Conservation (phyloP, 2,329 filamentous ascomycete genomes). For the Claviceps lovelessii region DNA sequence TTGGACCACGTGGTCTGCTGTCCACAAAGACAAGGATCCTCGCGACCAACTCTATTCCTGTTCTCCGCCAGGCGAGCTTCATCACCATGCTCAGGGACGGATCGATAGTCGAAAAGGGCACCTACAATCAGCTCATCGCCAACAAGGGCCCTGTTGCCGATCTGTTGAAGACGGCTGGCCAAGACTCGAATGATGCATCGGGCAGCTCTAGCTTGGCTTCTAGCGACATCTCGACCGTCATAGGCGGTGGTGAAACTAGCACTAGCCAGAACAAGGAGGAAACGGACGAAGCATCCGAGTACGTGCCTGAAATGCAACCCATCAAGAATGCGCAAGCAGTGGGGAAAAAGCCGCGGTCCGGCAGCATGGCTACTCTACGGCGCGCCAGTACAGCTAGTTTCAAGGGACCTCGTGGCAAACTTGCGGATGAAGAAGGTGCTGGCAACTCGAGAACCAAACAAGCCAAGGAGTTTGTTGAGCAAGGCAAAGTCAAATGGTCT, state of each 20-base stretch:
- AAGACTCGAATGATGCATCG: constrained; percentile 32
- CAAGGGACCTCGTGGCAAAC: constrained; percentile 68
- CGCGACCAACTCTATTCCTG: constrained; percentile 87
- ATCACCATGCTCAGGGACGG: constrained; percentile 76
- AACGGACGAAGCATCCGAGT: constrained; percentile 66
- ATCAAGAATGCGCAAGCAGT: constrained; percentile 44
- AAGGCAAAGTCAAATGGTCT: constrained; percentile 92
- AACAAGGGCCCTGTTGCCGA: constrained; percentile 86
- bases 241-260: constrained; percentile 32
- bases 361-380: constrained; percentile 68
- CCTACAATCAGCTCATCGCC: constrained; percentile 78
- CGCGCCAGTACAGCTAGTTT: constrained; percentile 88
- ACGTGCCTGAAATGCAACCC: constrained; percentile 58
- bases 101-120: constrained; percentile 72
- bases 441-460: constrained; percentile 64
- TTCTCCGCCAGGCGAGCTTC: constrained; percentile 77
- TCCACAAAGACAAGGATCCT: constrained; percentile 78
- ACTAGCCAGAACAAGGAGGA: constrained; percentile 44
- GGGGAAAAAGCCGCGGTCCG: constrained; percentile 41
- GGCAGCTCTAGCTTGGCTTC: constrained; percentile 30
- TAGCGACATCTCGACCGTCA: constrained; percentile 45
- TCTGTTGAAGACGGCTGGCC: constrained; percentile 62
- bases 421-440: constrained; percentile 69
- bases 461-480: constrained; percentile 74
- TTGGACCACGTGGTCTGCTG: constrained; percentile 72